A percentile compares a stretch with the other conserved stretches of the same genome.
These are phyloP conservation scores for Graphilbum sp. DNA, from an alignment of 2,329 filamentous ascomycete species.

Conservation along the genomic window DNA sequence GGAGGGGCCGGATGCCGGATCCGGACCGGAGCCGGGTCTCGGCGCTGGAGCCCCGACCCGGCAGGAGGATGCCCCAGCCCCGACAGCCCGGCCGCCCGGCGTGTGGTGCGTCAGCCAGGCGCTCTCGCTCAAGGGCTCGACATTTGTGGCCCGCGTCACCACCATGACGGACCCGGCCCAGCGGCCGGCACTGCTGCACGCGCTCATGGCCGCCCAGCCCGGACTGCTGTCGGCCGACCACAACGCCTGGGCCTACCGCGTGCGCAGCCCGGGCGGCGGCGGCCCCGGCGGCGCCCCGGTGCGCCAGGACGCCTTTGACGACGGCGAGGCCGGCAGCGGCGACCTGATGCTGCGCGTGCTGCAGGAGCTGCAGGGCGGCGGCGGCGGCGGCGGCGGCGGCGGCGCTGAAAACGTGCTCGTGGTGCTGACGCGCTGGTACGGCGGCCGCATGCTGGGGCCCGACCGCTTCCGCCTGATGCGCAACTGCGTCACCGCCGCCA, in stretches of 20 bases:
- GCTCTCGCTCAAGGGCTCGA: slow-evolving; percentile 35
- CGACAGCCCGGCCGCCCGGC: not conserved
- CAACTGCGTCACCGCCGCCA: slow-evolving; percentile 35
- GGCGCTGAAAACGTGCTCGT: slow-evolving; percentile 32
- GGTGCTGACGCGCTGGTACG: slow-evolving; percentile 46
- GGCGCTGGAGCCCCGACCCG: too few relatives aligned
- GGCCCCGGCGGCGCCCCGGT: slow-evolving; percentile 19
- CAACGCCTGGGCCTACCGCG: slow-evolving; percentile 39
- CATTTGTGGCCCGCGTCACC: slow-evolving; percentile 38
- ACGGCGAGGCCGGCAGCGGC: slow-evolving; percentile 44
- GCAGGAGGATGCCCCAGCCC: too few relatives aligned
- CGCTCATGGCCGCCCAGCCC: slow-evolving; percentile 30
- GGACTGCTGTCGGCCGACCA: slow-evolving; percentile 38
- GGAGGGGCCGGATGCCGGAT: too few relatives aligned
- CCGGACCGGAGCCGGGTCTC: too few relatives aligned
- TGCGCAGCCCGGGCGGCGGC: too few relatives aligned
- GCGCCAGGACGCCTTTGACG: slow-evolving; percentile 36
- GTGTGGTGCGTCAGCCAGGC: slow-evolving; percentile 35
- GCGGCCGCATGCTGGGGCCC: slow-evolving; percentile 42
- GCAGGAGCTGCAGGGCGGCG: slow-evolving; percentile 24
- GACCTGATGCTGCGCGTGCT: slow-evolving; percentile 38
- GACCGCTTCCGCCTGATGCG: slow-evolving; percentile 48
- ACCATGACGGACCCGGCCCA: slow-evolving; percentile 21
- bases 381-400: not conserved
- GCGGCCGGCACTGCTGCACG: slow-evolving; percentile 26